phyloP scores from a whole-genome alignment of 2,329 filamentous ascomycete genomes.

The Madurella mycetomatis region DNA sequence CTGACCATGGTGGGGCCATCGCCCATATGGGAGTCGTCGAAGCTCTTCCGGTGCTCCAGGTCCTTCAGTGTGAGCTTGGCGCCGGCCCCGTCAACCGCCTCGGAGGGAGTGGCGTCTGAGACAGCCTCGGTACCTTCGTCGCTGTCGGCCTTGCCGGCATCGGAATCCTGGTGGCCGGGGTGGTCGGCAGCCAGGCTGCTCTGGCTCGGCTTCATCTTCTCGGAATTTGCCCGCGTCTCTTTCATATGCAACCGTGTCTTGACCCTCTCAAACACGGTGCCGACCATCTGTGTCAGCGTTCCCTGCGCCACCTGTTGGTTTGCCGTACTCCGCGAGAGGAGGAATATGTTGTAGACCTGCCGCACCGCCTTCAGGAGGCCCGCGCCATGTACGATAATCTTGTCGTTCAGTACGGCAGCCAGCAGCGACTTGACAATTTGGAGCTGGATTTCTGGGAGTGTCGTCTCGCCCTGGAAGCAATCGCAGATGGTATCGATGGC shows the following conservation, averaged over 20 bases:
- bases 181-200: constrained; percentile 40
- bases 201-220: constrained; percentile 48
- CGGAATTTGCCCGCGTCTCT: constrained; percentile 64
- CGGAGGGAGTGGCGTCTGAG: constrained; percentile 30
- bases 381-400: constrained; percentile 96
- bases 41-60: constrained; percentile 63
- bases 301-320: constrained; percentile 98
- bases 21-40: constrained; percentile 62
- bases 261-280: constrained; percentile 94
- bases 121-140: constrained; percentile 36
- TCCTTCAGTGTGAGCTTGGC: constrained; percentile 62
- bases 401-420: constrained; percentile 94
- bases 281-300: constrained; percentile 96
- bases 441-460: constrained; percentile 84
- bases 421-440: constrained; percentile 97
- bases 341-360: constrained; percentile 98
- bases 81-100: constrained; percentile 36
- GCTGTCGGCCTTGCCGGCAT: constrained; percentile 37
- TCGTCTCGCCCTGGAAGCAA: constrained; percentile 96
- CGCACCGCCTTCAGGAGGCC: constrained; percentile 93
- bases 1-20: constrained; percentile 66
- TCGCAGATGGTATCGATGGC: constrained; percentile 99
- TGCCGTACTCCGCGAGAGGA: constrained; percentile 85
- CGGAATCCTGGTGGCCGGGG: constrained; percentile 24
- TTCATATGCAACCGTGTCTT: constrained; percentile 83